phyloP scores from a whole-genome alignment of 306 rosid species.

The Cucurbita maxima region DNA sequence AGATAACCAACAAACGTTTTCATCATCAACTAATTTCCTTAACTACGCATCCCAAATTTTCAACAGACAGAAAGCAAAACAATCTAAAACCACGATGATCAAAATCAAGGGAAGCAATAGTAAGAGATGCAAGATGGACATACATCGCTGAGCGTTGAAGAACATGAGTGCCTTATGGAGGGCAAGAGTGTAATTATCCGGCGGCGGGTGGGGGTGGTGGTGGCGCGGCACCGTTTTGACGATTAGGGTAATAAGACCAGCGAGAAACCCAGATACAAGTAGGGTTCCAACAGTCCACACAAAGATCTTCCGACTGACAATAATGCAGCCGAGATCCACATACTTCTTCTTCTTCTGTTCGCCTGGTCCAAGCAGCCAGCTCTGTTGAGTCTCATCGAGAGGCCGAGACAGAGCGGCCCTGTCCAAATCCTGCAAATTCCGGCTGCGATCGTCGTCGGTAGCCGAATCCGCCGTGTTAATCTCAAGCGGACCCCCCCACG shows the following conservation, averaged over 20 bases:
- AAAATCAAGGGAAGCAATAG: neutral
- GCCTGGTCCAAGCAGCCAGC: constrained; percentile 85
- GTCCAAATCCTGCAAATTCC: constrained; percentile 70
- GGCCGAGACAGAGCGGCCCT: constrained; percentile 86
- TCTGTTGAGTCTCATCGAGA: constrained; percentile 88
- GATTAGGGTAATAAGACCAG: constrained; percentile 63
- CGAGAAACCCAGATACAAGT: constrained; percentile 41
- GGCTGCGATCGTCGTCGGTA: constrained; percentile 91
- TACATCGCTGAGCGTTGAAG: constrained; percentile 88
- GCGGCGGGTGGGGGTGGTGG: constrained; percentile 42
- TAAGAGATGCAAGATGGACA: neutral
- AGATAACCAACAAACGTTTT: neutral
- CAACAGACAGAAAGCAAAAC: neutral
- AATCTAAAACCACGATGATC: neutral
- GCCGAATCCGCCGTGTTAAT: constrained; percentile 83
- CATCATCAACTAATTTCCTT: neutral
- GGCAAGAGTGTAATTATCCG: constrained; percentile 87
- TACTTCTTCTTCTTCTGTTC: constrained; percentile 99
- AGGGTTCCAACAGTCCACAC: constrained; percentile 69
- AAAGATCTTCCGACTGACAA: constrained; percentile 89
- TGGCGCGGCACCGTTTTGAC: constrained; percentile 83
- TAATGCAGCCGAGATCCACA: constrained; percentile 90
- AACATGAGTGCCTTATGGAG: constrained; percentile 94
- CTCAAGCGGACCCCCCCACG: constrained; percentile 98
- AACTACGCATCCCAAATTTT: neutral